These are phyloP conservation scores for Daldinia decipiens DNA, from an alignment of 495 filamentous ascomycete genomes.

Conservation along the genomic window DNA sequence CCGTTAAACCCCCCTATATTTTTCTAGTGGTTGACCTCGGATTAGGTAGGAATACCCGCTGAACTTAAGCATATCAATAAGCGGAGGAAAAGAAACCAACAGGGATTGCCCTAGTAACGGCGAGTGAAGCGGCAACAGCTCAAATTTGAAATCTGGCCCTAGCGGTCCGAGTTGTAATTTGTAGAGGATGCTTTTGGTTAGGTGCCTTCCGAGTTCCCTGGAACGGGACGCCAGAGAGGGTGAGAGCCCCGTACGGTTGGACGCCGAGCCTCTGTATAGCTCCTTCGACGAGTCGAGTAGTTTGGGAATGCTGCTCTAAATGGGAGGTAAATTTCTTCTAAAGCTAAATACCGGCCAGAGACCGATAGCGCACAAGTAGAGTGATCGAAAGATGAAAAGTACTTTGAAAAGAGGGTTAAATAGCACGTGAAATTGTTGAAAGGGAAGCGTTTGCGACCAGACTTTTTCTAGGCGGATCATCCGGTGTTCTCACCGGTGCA, in stretches of 20 bases:
- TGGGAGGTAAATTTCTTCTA: constrained; percentile 76
- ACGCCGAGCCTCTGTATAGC: constrained; percentile 63
- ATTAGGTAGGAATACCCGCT: constrained; percentile 16
- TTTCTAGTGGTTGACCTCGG: constrained; percentile 14
- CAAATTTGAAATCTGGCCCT: constrained; percentile 73
- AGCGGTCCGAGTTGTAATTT: constrained; percentile 71
- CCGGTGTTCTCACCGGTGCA: constrained; percentile 15
- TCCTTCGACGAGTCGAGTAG: constrained; percentile 74
- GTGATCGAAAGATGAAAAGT: constrained; percentile 17
- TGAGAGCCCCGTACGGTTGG: constrained; percentile 69
- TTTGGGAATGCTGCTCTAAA: constrained; percentile 75
- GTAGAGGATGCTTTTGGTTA: constrained; percentile 69
- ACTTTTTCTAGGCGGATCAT: constrained; percentile 15
- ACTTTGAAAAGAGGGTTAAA: constrained; percentile 19
- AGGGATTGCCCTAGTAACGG: constrained; percentile 17
- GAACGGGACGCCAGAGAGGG: constrained; percentile 70
- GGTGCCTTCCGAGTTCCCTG: constrained; percentile 67
- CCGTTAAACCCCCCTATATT: constrained; percentile 1
- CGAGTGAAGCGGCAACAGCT: constrained; percentile 54
- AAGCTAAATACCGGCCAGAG: constrained; percentile 60
- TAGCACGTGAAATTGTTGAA: constrained; percentile 19
- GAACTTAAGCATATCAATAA: constrained; percentile 19
- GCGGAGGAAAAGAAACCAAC: constrained; percentile 18
- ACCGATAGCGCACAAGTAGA: constrained; percentile 18
- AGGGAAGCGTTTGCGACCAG: constrained; percentile 17